A percentile compares a stretch with the other conserved stretches of the same genome.
phyloP scores from a whole-genome alignment of 495 filamentous ascomycete species.

The Hypoxylon crocopeplum region DNA sequence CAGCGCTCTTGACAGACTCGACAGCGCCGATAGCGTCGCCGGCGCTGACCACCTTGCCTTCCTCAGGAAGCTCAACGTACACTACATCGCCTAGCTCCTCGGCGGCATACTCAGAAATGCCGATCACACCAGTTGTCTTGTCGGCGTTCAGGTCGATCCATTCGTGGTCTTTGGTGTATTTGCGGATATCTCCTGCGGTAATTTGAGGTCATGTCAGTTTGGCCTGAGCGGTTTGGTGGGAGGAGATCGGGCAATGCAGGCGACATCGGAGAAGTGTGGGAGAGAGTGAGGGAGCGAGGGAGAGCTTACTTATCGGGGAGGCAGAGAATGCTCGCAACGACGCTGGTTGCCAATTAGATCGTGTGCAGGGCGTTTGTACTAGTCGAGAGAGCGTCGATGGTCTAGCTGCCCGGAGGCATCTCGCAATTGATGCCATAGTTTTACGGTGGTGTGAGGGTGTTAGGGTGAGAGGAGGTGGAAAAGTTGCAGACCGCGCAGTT shows the following conservation, averaged over 20 bases:
- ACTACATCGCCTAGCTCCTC: constrained; percentile 93
- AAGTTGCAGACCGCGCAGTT: constrained; percentile 11
- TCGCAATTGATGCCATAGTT: constrained; percentile 58
- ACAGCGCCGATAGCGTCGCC: constrained; percentile 91
- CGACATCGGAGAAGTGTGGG: constrained; percentile 44
- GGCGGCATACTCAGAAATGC: constrained; percentile 91
- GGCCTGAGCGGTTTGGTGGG: constrained; percentile 1
- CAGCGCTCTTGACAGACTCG: constrained; percentile 97
- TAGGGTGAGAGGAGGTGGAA: not conserved
- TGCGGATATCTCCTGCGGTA: constrained; percentile 66
- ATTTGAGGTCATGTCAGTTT: constrained; percentile 9
- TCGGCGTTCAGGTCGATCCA: constrained; percentile 89
- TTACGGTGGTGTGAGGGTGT: not conserved
- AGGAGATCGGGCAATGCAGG: constrained; percentile 1
- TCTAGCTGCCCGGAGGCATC: constrained; percentile 53
- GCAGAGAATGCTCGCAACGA: constrained; percentile 51
- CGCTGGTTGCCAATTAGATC: constrained; percentile 37
- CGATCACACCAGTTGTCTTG: constrained; percentile 73
- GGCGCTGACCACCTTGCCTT: constrained; percentile 64
- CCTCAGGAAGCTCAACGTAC: constrained; percentile 87
- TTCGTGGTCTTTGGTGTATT: constrained; percentile 97
- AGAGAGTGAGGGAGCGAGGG: no score
- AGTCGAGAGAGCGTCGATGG: constrained; percentile 49
- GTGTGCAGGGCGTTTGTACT: constrained; percentile 41
- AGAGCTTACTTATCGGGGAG: constrained; percentile 50